phyloP scores from a whole-genome alignment of 2,329 filamentous ascomycete species.

The Neofusicoccum ribis region DNA sequence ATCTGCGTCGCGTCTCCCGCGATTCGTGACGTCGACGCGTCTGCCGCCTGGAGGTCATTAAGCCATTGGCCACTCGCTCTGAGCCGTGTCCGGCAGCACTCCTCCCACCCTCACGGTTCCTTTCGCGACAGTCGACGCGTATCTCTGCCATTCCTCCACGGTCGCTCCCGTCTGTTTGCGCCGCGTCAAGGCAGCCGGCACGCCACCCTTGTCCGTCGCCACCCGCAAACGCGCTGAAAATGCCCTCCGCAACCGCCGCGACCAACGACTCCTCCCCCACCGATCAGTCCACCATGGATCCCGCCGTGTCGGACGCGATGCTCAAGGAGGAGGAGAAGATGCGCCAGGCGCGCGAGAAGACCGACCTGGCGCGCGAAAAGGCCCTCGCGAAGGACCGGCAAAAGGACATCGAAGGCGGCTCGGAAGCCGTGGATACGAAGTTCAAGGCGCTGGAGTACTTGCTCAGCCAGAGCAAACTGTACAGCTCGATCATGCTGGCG shows the following conservation, averaged over 20 bases:
- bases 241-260: neutral
- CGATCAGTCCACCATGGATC: slow-evolving; percentile 20
- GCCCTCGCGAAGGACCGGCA: slow-evolving; percentile 47
- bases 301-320: slow-evolving; percentile 31
- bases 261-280: neutral
- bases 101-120: neutral
- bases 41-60: slow-evolving; percentile 8
- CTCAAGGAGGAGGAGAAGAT: slow-evolving; percentile 49
- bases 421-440: slow-evolving; percentile 49
- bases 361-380: slow-evolving; percentile 47
- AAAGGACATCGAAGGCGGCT: slow-evolving; percentile 48
- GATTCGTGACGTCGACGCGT: slow-evolving; percentile 20
- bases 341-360: slow-evolving; percentile 42
- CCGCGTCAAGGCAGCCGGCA: neutral
- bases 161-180: neutral
- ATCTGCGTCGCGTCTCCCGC: slow-evolving; percentile 21
- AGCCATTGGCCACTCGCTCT: slow-evolving; percentile 18
- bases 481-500: slow-evolving; percentile 53
- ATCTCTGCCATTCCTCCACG: too few relatives aligned
- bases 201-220: neutral
- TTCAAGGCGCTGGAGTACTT: slow-evolving; percentile 55
- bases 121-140: neutral
- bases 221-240: neutral
- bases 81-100: neutral
- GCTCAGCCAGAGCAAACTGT: slow-evolving; percentile 55